Base-by-base conservation (phyloP, 179 eudicot genomes). In the Dionaea muscipula region DNA sequence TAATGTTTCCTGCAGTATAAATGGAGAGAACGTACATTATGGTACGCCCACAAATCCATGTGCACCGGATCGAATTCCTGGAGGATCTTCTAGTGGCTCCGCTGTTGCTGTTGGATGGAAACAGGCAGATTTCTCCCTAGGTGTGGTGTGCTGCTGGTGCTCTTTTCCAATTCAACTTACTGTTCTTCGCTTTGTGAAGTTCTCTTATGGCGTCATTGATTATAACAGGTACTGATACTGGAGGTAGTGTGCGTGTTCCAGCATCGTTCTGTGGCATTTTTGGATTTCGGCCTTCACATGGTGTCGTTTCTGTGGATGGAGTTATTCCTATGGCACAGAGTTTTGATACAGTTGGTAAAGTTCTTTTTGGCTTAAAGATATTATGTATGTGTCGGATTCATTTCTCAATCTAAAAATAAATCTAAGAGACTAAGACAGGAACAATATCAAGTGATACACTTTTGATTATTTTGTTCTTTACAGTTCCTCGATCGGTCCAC, bases 81-180 rank as follows among this genome's bases (percentile, higher is more conserved):
- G 98, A 56, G 95, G 98, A 70, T 91, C 95, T 52, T 87, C 98
- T 17, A 78, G 94, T 69, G 98, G 95, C 47, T 87, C 98, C 65
- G 94, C 94, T 47, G 98, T 87, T 50, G 84, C 94, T 59, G 98
- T 91, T 59, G 91, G 78, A 54, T 83, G 86, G 52, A 72, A 22
- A 70, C 78, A 86, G 59, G 95, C 71, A 27, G 91, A 91, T 69
- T 82, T 91, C 60, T 75, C 95, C 53, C 54, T 87, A 44, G 98
- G 95, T 79, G 47, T 70, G n/a, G n/a, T n/a, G n/a, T n/a, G n/a
- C n/a, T n/a, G n/a, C n/a, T n/a, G n/a, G n/a, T n/a, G 64, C 31
- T 53, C 12, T 41, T 39, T 36, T 57, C 22, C 43, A 10, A 13
- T 1, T 33, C 7, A 4, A 10, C 22, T 20, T 45, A 33, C 37